Evolutionary conservation across 192 early-diverging fungal genomes (phyloP), one percentile per base, ranked within the genome.

Genomic region (Kickxella alabastrina): DNA sequence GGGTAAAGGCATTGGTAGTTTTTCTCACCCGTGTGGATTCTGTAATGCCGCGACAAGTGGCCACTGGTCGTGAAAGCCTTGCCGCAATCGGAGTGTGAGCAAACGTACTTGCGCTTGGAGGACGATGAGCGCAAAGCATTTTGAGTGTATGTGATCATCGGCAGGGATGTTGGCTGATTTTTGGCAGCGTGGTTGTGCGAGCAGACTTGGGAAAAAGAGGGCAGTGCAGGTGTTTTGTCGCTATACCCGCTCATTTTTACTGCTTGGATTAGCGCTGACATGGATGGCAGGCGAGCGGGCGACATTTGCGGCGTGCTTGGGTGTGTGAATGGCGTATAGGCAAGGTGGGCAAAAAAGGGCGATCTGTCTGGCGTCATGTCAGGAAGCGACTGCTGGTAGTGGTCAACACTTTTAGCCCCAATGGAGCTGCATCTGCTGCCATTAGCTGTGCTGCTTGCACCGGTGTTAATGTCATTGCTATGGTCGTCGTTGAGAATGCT

Each of bases 11-110:
- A 90, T 0, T 66, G 37, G 60, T 82, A 88, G 61, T 84, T 82
- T 56, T 86, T 87, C 59, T 87, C 86, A 5, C 87, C 87, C 0
- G 82, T 86, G 57, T 90, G 88, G 26, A 90, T 83, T 19, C 87
- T 71, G 49, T 84, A 79, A 51, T 90, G 87, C 8, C 87, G 68
- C 13, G 85, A 81, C 42, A 90, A 63, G 56, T 92, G 89, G 1
- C 88, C 89, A 73, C 86, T 87, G 25, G 86, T 87, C 14, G 88
- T 87, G 65, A 90, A 90, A 29, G 82, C 81, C 68, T 85, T 85
- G 50, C 80, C 82, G 52, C 88, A 90, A 23, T 79, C 79, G 3
- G 63, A 73, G 25, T 65, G 72, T 15, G 64, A 31, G 62, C 88
- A 90, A 18, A 65, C 64, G 76, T 88, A 88, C 63, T 85, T 85